Percentiles rank a stretch among this genome's conserved stretches.
These are phyloP conservation scores for Boletus huronensis DNA, from an alignment of 768 basidiomycete species.

Conservation along the genomic window DNA sequence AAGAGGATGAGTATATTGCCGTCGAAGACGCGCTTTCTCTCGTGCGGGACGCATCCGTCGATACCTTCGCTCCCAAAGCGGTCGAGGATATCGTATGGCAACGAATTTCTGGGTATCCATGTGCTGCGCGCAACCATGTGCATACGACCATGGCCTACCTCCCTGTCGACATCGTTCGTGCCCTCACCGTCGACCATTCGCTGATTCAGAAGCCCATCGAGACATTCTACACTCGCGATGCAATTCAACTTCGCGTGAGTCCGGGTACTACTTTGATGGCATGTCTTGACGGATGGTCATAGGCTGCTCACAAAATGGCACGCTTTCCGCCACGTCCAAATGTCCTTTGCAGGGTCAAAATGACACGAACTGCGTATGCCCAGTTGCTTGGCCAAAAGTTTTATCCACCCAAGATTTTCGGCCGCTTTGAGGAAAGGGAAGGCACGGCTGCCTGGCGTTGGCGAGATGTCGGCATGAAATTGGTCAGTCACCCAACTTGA, in stretches of 20 bases:
- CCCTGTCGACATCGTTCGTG: conserved; percentile 74
- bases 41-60: conserved; percentile 48
- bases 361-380: conserved; percentile 93
- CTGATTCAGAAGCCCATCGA: conserved; percentile 87
- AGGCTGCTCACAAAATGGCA: conserved; percentile 88
- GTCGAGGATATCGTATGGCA: conserved; percentile 70
- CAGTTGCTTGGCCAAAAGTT: conserved; percentile 91
- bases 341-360: conserved; percentile 57
- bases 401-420: conserved; percentile 87
- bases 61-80: conserved; percentile 56
- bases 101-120: conserved; percentile 77
- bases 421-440: conserved; percentile 62
- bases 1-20: conserved; percentile 51
- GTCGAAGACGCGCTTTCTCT: conserved; percentile 60
- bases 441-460: conserved; percentile 68
- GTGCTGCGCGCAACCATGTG: conserved; percentile 56
- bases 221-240: conserved; percentile 94
- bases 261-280: neutral
- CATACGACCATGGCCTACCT: conserved; percentile 79
- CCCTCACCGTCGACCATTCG: conserved; percentile 56
- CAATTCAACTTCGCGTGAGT: conserved; percentile 80
- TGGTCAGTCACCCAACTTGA: conserved; percentile 45
- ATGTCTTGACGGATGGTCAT: conserved; percentile 6
- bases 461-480: conserved; percentile 90
- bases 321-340: conserved; percentile 78